A percentile compares a stretch with the other conserved stretches of the same genome.
Conservation (phyloP, 768 basidiomycete species). For the Suillus paluster region DNA sequence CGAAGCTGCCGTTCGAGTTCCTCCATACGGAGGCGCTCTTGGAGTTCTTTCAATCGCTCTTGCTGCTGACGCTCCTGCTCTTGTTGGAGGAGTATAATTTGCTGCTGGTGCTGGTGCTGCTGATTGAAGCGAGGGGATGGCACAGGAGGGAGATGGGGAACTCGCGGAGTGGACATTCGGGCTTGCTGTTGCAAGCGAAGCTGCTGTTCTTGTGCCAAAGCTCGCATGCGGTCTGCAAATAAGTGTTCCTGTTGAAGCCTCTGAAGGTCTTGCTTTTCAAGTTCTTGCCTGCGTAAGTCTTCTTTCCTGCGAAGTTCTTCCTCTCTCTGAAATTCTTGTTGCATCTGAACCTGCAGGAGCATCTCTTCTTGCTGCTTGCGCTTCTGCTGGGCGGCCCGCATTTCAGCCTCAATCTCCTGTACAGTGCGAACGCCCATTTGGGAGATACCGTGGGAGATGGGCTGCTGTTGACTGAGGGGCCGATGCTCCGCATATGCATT, state of each 20-base stretch:
- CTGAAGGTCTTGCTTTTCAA: constrained; percentile 42
- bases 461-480: constrained; percentile 44
- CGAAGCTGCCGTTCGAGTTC: constrained; percentile 68
- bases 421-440: constrained; percentile 60
- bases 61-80: constrained; percentile 67
- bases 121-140: constrained; percentile 83
- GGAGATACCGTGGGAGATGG: constrained; percentile 35
- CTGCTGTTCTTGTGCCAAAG: constrained; percentile 37
- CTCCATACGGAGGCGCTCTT: constrained; percentile 67
- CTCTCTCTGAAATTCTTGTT: constrained; percentile 46
- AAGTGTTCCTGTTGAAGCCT: constrained; percentile 50
- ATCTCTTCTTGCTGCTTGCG: constrained; percentile 42
- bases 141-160: constrained; percentile 54
- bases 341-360: constrained; percentile 46
- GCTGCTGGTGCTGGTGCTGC: constrained; percentile 74
- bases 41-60: constrained; percentile 58
- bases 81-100: constrained; percentile 68
- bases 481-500: constrained; percentile 35
- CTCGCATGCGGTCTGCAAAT: constrained; percentile 9
- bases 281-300: constrained; percentile 32
- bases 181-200: constrained; percentile 43
- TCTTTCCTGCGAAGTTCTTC: constrained; percentile 16
- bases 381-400: constrained; percentile 66
- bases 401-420: constrained; percentile 85
- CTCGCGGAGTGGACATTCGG: constrained; percentile 56